Percentiles rank a stretch among this genome's conserved stretches.
phyloP scores from a whole-genome alignment of 208 protist species.

The Phytomonas francai region DNA sequence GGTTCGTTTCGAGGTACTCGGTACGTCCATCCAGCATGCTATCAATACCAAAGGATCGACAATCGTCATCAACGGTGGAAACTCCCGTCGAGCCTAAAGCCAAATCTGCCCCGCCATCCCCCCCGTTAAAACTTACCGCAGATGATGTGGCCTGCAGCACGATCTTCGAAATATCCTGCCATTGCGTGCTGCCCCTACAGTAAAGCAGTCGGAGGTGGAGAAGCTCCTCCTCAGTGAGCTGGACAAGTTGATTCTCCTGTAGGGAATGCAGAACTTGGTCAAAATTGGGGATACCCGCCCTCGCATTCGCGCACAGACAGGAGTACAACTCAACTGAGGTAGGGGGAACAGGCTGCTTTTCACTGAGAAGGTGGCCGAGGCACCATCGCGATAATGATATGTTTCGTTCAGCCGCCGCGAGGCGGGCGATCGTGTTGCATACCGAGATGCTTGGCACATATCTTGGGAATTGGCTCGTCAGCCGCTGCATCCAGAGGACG shows the following conservation, averaged over 20 bases:
- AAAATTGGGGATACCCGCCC: constrained; percentile 46
- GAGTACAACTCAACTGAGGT: constrained; percentile 41
- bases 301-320: constrained; percentile 52
- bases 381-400: constrained; percentile 26
- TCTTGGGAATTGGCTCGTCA: constrained; percentile 17
- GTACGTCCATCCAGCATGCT: not conserved
- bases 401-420: constrained; percentile 18
- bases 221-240: constrained; percentile 35
- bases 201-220: constrained; percentile 62
- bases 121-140: not conserved
- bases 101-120: not conserved
- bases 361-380: constrained; percentile 26
- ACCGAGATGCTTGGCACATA: constrained; percentile 14
- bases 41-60: not conserved
- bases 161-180: constrained; percentile 19
- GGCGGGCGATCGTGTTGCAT: constrained; percentile 17
- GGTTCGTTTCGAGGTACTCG: not conserved
- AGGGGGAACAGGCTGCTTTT: constrained; percentile 22
- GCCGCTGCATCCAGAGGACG: constrained; percentile 14
- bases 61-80: not conserved
- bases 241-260: constrained; percentile 40
- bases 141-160: not conserved
- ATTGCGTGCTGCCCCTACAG: constrained; percentile 39
- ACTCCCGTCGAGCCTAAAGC: not conserved
- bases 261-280: constrained; percentile 48